Evolutionary conservation across 2,329 filamentous ascomycete species (phyloP), one percentile per base, ranked within the genome.

Genomic region (Aspergillus versicolor): DNA sequence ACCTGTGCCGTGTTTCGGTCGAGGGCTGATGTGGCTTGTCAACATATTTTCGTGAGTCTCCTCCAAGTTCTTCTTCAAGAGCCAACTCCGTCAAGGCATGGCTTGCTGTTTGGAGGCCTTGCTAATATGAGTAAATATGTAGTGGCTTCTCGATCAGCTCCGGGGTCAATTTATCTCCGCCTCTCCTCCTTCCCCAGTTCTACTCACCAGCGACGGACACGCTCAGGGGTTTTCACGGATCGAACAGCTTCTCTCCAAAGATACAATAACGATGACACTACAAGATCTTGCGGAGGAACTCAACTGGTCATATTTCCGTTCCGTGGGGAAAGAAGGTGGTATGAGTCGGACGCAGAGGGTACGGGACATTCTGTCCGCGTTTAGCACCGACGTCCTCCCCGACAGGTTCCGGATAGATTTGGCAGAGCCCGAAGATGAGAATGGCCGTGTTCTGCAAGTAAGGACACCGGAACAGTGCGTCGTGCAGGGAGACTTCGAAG

Each of bases 301-400:
- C 32, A 62, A 71, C 34, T 77, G 75, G 73, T 68, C 67, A 48
- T 76, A 69, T 60, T 43, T 70, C 7, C 66, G 64, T 11, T 66
- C 62, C 1, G 65, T 67, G 38, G 61, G 59, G 15, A 30, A 34
- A 5, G 63, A 66, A 22, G 64, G 64, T 4, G 64, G 68, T 3
- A 73, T 77, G 69, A 73, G 64, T 24, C 72, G 75, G 22, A 65
- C 69, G 24, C 68, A 77, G 32, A 75, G 73, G 52, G 71, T 75
- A 1, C 69, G 73, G 52, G 79, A 80, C 52, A 76, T 81, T 30
- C 65, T 81, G 42, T 78, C 77, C 32, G 76, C 76, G 4, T 81
- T 80, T 61, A 73, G 69, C 48, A 59, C 68, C 17, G 63, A 64
- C 12, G 67, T 65, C 5, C 67, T 79, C 4, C 76, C 77, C 3